phyloP scores from a whole-genome alignment of 1,139 yeast species.

The Hyphopichia khmerensis region DNA sequence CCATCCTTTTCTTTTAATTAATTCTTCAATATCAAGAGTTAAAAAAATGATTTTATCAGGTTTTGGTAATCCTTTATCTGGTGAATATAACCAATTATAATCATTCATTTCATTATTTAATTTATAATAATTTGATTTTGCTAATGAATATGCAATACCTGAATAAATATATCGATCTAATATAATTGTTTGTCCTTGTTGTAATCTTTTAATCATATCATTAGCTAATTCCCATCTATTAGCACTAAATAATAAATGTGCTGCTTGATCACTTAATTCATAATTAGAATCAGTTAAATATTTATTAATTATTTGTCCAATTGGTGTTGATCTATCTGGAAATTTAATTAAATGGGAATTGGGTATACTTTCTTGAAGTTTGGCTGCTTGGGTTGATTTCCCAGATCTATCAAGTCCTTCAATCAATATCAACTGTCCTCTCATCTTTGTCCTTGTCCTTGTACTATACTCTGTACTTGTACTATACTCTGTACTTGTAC shows the following conservation, averaged over 20 bases:
- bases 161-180: conserved; percentile 89
- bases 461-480: too few relatives aligned
- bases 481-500: too few relatives aligned
- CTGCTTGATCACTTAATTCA: conserved; percentile 66
- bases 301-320: conserved; percentile 74
- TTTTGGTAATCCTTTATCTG: conserved; percentile 81
- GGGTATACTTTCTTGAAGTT: conserved; percentile 40
- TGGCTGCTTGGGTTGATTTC: conserved; percentile 80
- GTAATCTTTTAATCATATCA: conserved; percentile 45
- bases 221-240: conserved; percentile 85
- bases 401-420: conserved; percentile 98
- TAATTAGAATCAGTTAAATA: conserved; percentile 59
- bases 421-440: conserved; percentile 77
- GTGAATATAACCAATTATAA: conserved; percentile 71
- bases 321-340: conserved; percentile 81
- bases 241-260: conserved; percentile 87
- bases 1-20: conserved; percentile 66
- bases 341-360: conserved; percentile 61
- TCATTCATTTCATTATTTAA: conserved; percentile 45
- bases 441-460: too few relatives aligned
- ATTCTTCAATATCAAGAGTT: conserved; percentile 55
- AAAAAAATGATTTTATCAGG: conserved; percentile 86
- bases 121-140: conserved; percentile 44
- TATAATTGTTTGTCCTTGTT: conserved; percentile 58
- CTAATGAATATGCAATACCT: conserved; percentile 89